Conservation (phyloP, 2,329 filamentous ascomycete species). For the Monosporascus cannonballus region DNA sequence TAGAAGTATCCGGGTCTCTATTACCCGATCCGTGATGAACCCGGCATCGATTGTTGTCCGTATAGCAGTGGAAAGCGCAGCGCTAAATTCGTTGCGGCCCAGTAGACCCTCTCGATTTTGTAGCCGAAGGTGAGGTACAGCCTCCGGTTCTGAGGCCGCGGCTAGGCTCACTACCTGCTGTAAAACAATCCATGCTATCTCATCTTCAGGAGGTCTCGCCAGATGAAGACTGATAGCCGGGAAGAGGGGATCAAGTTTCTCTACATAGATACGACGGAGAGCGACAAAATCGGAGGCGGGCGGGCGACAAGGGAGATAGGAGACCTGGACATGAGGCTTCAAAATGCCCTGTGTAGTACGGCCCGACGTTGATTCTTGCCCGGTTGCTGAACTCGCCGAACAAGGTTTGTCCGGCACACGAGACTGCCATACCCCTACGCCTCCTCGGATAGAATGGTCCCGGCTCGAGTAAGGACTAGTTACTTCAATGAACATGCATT, state of each 20-base stretch:
- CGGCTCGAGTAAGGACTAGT: constrained; percentile 33
- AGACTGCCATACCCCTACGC: constrained; percentile 51
- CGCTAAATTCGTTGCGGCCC: constrained; percentile 41
- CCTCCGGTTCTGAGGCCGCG: constrained; percentile 43
- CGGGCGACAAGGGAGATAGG: constrained; percentile 43
- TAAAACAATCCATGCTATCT: constrained; percentile 33
- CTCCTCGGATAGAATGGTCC: constrained; percentile 40
- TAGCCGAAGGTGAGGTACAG: constrained; percentile 39
- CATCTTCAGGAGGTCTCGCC: constrained; percentile 19
- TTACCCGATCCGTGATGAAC: constrained; percentile 46
- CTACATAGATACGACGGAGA: constrained; percentile 40
- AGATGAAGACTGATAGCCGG: constrained; percentile 39
- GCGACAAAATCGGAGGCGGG: constrained; percentile 39
- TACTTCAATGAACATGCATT: constrained; percentile 53
- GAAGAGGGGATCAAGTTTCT: constrained; percentile 50
- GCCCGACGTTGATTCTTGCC: constrained; percentile 13
- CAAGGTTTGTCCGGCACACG: constrained; percentile 15
- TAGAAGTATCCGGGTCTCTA: constrained; percentile 47
- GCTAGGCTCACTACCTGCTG: constrained; percentile 51
- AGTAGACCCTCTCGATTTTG: constrained; percentile 30
- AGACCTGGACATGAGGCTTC: constrained; percentile 36
- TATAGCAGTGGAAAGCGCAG: constrained; percentile 41
- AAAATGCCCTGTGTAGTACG: constrained; percentile 23
- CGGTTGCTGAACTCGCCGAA: constrained; percentile 26
- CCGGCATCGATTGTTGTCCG: constrained; percentile 46